Evolutionary conservation across 2,329 filamentous ascomycete genomes (phyloP).

Genomic region (Laburnicola sp.): DNA sequence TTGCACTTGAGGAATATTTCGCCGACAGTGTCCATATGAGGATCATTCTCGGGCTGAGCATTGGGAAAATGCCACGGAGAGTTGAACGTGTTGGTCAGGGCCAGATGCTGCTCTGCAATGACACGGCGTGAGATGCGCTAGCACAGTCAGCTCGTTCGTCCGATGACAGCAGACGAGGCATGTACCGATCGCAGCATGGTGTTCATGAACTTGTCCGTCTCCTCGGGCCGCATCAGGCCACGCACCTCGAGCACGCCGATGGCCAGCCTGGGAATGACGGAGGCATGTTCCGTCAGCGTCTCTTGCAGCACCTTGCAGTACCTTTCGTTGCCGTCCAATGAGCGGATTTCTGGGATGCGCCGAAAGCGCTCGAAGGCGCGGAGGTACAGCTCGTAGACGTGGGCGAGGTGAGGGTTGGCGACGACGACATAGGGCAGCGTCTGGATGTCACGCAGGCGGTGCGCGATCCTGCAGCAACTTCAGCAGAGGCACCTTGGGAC

Average conservation of each 20-base stretch:
- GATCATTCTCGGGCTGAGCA: slow-evolving; percentile 62
- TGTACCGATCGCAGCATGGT: slow-evolving; percentile 82
- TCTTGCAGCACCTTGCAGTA: slow-evolving; percentile 80
- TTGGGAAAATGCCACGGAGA: slow-evolving; percentile 87
- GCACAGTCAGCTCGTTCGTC: background rate
- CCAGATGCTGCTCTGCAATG: slow-evolving; percentile 95
- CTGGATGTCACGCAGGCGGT: slow-evolving; percentile 96
- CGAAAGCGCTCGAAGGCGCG: slow-evolving; percentile 92
- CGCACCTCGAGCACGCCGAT: slow-evolving; percentile 94
- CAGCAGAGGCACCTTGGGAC: slow-evolving; percentile 14
- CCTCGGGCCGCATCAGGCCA: slow-evolving; percentile 75
- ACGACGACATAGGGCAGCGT: slow-evolving; percentile 93
- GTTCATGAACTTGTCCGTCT: slow-evolving; percentile 94
- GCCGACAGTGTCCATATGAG: slow-evolving; percentile 83
- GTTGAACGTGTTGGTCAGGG: slow-evolving; percentile 91
- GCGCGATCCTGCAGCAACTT: slow-evolving; percentile 68
- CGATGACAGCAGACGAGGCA: background rate
- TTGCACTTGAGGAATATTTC: slow-evolving; percentile 94
- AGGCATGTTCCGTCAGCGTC: slow-evolving; percentile 83
- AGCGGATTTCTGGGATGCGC: slow-evolving; percentile 79
- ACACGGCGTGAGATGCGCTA: slow-evolving; percentile 92
- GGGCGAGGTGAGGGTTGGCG: slow-evolving; percentile 89
- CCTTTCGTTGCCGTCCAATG: slow-evolving; percentile 83
- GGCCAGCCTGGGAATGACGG: slow-evolving; percentile 89
- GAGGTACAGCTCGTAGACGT: slow-evolving; percentile 97